Evolutionary conservation across 2,329 filamentous ascomycete genomes (phyloP), one percentile per base, ranked within the genome.

Genomic region (Fusarium dlaminii): DNA sequence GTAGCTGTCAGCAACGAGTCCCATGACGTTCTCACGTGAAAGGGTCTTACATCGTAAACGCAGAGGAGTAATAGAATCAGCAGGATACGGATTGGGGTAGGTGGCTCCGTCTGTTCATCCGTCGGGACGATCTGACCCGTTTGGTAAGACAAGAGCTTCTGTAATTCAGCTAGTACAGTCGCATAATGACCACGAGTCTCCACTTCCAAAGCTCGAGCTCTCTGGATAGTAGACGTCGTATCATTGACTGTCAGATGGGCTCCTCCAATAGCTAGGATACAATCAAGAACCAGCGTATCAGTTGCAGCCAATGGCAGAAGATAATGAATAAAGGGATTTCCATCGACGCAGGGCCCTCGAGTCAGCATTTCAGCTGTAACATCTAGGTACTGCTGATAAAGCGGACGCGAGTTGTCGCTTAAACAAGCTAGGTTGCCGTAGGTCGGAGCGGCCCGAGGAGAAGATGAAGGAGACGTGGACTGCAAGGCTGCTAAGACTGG

Each of bases 301-400:
- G n/a, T 48, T 13, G 40, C 22, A 11, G 66, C 66, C 36, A 68
- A 54, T 6, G 66, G 66, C 1, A 68, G 66, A 15, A 68, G 15
- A 11, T 68, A 68, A 2, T 68, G 36, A 5, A 68, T 61, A 12
- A 68, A 68, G 1, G 66, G 66, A n/a, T 68, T 68, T 9, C 63
- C 66, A 14, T 60, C 64, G 22, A 15, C 7, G 27, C 46, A 42
- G 1, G 63, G 66, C 1, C 66, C 63, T 27, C 66, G 46, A 6
- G 66, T 68, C 5, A 68, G 30, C 63, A 48, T 52, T 1, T 68
- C 63, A 2, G 66, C 66, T 11, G 66, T 68, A 4, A 32, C 8
- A 32, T 54, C 30, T 3, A 68, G 40, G 36, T 68, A 68, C 40
- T 68, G 65, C 27, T 54, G 63, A 29, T 68, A 68, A 17, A 68